Evolutionary conservation across 192 early-diverging fungal genomes (phyloP), one percentile per base, ranked within the genome.

Genomic region (Backusella morwellensis): DNA sequence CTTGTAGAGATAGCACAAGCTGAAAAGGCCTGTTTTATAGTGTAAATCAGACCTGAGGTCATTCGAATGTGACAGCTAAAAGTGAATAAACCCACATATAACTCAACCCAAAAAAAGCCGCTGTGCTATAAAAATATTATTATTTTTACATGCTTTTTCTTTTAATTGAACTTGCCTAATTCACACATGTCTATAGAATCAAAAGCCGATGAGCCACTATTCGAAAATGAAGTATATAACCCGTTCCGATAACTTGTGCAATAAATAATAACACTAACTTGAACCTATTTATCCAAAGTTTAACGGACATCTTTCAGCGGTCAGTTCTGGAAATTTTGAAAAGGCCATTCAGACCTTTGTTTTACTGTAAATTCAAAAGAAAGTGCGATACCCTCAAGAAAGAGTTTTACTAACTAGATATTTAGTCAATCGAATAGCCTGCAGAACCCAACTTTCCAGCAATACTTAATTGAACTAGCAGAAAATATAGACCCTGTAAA

Each of bases 381-480:
- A 70, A 38, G 4, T 32, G 32, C 32, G 32, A 3, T 32, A 32
- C 32, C 32, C 32, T 3, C 32, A 32, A 56, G 8, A n/a, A 21
- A 56, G 21, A 3, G 1, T 32, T 32, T 32, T 32, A 0, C 54
- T 56, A 21, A 56, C 19, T 21, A 19, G 12, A 2, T 68, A 44
- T 35, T 0, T 35, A 82, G 80, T 11, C 80, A 82, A 71, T 70
- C 80, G 4, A 70, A 78, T 50, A 74, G 73, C 41, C 26, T 75
- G 41, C 35, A 82, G 3, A 82, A 78, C 38, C 34, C 42, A 11
- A 40, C 23, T 3, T 78, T 82, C 38, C 80, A 82, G 21, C n/a
- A 38, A 19, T 82, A 82, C 68, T 32, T 82, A 0, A 34, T 82
- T 17, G 54, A 75, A 32, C 40, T 82, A 12, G 80, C 80, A 40